Evolutionary conservation across 371 early-diverging fungal species (phyloP).

Genomic region (Mucor mucedo): DNA sequence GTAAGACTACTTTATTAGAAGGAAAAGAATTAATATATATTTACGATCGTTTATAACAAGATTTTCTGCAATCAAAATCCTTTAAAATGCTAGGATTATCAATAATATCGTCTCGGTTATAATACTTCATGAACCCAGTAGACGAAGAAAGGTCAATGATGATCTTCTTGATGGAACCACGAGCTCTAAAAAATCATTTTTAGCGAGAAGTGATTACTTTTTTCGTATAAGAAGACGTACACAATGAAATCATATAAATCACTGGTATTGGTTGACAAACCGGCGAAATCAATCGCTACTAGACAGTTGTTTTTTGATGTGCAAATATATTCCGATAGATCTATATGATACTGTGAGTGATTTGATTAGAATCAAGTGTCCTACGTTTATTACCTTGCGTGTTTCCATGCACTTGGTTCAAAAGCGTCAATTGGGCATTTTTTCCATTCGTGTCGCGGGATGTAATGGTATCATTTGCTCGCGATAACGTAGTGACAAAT

Average conservation of each 20-base stretch:
- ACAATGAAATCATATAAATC: slow-evolving; percentile 13
- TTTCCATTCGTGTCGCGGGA: neutral
- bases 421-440: no score
- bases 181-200: no score
- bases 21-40: no score
- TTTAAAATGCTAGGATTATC: no score
- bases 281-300: slow-evolving; percentile 24
- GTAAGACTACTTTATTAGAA: no score
- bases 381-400: slow-evolving; percentile 5
- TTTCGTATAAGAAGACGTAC: slow-evolving; percentile 1
- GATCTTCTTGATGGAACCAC: no score
- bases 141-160: no score
- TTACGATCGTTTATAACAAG: no score
- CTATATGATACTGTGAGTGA: slow-evolving; percentile 9
- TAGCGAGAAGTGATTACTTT: slow-evolving; percentile 6
- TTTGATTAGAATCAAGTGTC: slow-evolving; percentile 3
- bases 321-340: slow-evolving; percentile 16
- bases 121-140: no score
- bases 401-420: slow-evolving; percentile 3
- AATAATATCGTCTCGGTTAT: no score
- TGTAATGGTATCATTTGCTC: slow-evolving; percentile 10
- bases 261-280: slow-evolving; percentile 18
- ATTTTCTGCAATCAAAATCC: no score
- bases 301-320: slow-evolving; percentile 10
- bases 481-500: slow-evolving; percentile 7